These are phyloP conservation scores for Ambispora gerdemannii DNA, from an alignment of 192 early-diverging fungal genomes.

Conservation along the genomic window DNA sequence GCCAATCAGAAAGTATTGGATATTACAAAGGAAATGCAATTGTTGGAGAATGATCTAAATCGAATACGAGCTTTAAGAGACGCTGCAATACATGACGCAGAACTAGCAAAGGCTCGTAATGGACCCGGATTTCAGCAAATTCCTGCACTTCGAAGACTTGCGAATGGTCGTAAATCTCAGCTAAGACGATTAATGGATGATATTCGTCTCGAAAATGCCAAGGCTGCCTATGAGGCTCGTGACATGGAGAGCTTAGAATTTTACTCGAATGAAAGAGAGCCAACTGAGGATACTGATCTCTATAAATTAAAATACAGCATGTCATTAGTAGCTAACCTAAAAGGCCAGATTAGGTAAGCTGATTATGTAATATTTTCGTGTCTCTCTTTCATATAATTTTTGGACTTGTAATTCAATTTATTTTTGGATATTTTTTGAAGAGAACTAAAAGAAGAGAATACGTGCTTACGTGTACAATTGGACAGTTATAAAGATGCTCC, in stretches of 20 bases:
- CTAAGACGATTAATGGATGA: slow-evolving; percentile 53
- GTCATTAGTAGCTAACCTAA: not conserved
- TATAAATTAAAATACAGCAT: not conserved
- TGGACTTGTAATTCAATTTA: not conserved
- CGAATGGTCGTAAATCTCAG: slow-evolving; percentile 28
- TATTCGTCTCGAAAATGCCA: slow-evolving; percentile 49
- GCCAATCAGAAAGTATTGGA: not conserved
- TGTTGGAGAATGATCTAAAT: slow-evolving; percentile 18
- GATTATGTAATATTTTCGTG: not conserved
- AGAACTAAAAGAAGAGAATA: slow-evolving; percentile 39
- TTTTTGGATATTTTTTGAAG: not conserved
- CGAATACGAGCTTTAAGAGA: slow-evolving; percentile 36
- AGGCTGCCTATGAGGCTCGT: slow-evolving; percentile 45
- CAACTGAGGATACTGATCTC: not conserved
- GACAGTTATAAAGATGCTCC: slow-evolving; percentile 4
- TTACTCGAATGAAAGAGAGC: slow-evolving; percentile 33
- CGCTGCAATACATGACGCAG: slow-evolving; percentile 31
- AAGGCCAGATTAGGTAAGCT: not conserved
- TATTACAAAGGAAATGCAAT: not conserved
- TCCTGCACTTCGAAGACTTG: slow-evolving; percentile 9
- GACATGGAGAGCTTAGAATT: slow-evolving; percentile 48
- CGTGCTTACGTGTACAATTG: not conserved
- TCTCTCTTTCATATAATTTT: not conserved
- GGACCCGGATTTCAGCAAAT: slow-evolving; percentile 31
- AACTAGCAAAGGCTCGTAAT: slow-evolving; percentile 30